Base-by-base conservation (phyloP, 2,329 filamentous ascomycete species). In the Daldinia sp. region DNA sequence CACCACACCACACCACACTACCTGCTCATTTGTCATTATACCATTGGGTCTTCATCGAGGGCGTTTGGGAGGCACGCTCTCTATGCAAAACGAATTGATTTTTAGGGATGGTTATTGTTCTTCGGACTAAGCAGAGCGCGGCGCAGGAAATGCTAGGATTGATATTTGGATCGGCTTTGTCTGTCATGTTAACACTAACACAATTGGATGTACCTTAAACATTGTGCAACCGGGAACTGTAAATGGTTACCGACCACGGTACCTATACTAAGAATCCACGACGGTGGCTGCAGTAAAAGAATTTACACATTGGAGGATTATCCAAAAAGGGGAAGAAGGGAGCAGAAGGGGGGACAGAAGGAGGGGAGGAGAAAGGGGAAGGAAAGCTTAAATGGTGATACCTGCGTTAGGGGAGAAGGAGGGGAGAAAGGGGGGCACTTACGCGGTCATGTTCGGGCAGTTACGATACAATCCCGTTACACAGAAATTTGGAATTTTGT, bases 91-190 rank as follows among this genome's bases (percentile, higher is more conserved):
- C 4, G 37, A 54, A 17, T 34, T 49, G n/a, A 39, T 55, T 27
- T 35, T 53, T 48, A 49, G 15, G 34, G 9, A 6, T 52, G 7
- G 23, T 29, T 51, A 34, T 35, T 37, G n/a, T n/a, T n/a, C n/a
- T n/a, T n/a, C n/a, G 27, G 48, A 19, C 2, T 43, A 35, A 35
- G 34, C 27, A 53, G 43, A 64, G 61, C 61, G 45, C 54, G 64
- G 61, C 58, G 64, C 61, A 51, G 49, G 48, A 58, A 48, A 30
- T n/a, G n/a, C n/a, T n/a, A n/a, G n/a, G n/a, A n/a, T n/a, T n/a
- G n/a, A n/a, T n/a, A n/a, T n/a, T n/a, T n/a, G 34, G 61, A 37
- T 35, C n/a, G 37, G 21, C 15, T 23, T 51, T 1, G 8, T 39
- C 41, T 35, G 17, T 54, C 54, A 66, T 59, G 51, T n/a, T n/a